Evolutionary conservation across 306 rosid species (phyloP), one percentile per base, ranked within the genome.

Genomic region (Vicia villosa): DNA sequence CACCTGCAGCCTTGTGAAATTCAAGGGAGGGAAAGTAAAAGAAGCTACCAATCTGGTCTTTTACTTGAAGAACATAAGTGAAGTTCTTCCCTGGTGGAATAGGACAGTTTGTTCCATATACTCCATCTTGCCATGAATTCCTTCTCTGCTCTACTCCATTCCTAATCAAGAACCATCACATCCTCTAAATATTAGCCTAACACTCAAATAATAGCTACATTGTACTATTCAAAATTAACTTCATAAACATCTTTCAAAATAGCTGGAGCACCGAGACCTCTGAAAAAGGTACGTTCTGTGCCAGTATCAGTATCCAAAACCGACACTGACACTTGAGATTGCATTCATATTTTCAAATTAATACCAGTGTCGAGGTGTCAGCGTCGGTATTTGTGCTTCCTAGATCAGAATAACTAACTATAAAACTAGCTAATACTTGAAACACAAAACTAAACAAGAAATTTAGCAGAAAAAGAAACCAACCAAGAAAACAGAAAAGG

Each of bases 81-180:
- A 92, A 92, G 81, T 92, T 92, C 73, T 69, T 51, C 24, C 98
- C 96, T 8, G 98, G 87, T 64, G 93, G 93, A 36, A 92, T 90
- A 64, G 96, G 93, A 64, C 98, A 92, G 42, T 86, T 92, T 30
- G 98, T 92, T 16, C 98, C 96, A 72, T 82, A 86, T 10, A 90
- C 91, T 69, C 98, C 98, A 83, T 92, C 98, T 38, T 92, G 91
- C 92, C 96, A 92, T 43, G 96, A 88, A 80, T 92, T 92, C 69
- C 98, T 90, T 67, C 89, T 85, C 77, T 92, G 96, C 74, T 88
- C 88, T 66, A 92, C 86, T 16, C 96, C 98, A 75, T 92, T 88
- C 98, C 98, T 92, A 49, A 49, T n/a, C 1, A 37, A 5, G 19
- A 59, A 69, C 4, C 72, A 71, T 54, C 60, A 26, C 64, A 56